phyloP scores from a whole-genome alignment of 208 protist species.

The Crithidia bombi region DNA sequence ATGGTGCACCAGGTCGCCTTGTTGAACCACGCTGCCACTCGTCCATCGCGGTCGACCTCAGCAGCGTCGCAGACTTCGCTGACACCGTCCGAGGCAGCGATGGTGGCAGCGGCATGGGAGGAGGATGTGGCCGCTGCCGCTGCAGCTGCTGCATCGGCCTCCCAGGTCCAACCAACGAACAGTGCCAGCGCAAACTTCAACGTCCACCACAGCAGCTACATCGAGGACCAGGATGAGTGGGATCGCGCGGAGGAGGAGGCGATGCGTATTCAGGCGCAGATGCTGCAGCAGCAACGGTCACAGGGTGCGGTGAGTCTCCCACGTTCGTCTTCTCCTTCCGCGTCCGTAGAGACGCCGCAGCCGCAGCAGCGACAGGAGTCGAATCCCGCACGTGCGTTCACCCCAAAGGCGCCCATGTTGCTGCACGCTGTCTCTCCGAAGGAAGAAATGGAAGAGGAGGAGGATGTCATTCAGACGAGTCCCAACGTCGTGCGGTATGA shows the following conservation, averaged over 20 bases:
- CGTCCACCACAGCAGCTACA: not conserved
- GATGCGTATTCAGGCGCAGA: not conserved
- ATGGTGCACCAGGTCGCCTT: no score
- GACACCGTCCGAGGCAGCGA: slow-evolving; percentile 6
- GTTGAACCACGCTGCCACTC: no score
- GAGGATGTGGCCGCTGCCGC: slow-evolving; percentile 5
- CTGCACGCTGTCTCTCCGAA: not conserved
- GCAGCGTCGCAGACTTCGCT: not conserved
- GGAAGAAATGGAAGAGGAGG: no score
- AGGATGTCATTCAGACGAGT: not conserved
- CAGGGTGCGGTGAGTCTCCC: not conserved
- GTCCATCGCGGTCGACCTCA: not conserved
- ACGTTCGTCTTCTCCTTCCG: not conserved
- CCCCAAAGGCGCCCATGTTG: not conserved
- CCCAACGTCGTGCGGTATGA: not conserved
- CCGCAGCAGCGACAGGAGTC: not conserved
- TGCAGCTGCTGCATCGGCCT: not conserved
- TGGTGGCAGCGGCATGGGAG: slow-evolving; percentile 10
- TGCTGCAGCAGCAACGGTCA: slow-evolving; percentile 4
- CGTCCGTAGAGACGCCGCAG: not conserved
- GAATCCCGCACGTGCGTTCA: not conserved
- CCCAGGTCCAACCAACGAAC: not conserved
- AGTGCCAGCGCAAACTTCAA: not conserved
- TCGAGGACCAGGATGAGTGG: slow-evolving; percentile 9
- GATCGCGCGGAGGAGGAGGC: slow-evolving; percentile 8